Conservation (phyloP, 2,329 filamentous ascomycete genomes). For the Fusarium kyushuense region DNA sequence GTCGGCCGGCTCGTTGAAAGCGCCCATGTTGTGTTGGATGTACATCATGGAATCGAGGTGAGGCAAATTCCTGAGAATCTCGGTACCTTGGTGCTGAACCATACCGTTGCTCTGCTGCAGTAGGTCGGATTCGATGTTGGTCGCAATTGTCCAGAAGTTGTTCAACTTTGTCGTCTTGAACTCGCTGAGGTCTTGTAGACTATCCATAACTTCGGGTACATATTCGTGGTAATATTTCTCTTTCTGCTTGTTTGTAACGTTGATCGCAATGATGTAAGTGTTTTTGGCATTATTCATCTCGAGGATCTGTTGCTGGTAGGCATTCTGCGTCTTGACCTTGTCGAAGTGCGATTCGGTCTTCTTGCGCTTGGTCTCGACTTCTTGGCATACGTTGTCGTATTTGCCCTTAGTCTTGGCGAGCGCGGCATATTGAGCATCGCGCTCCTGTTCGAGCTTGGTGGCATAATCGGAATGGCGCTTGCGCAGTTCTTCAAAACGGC, state of each 20-base stretch:
- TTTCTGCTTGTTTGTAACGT: conserved; percentile 97
- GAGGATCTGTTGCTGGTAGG: conserved; percentile 89
- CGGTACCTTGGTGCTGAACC: conserved; percentile 77
- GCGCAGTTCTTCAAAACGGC: conserved; percentile 88
- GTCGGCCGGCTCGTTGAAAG: conserved; percentile 86
- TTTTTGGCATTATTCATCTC: conserved; percentile 99
- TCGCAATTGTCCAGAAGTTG: conserved; percentile 83
- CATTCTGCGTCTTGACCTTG: conserved; percentile 89
- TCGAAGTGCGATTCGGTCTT: conserved; percentile 96
- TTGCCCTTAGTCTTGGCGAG: conserved; percentile 91
- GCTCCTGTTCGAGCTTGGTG: conserved; percentile 87
- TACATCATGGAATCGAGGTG: conserved; percentile 98
- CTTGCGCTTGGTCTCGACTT: conserved; percentile 93
- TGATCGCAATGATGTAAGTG: conserved; percentile 95
- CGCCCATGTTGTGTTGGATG: conserved; percentile 86
- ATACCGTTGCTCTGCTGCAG: conserved; percentile 79
- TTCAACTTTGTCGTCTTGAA: conserved; percentile 88
- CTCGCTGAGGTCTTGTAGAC: conserved; percentile 92
- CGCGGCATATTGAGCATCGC: conserved; percentile 85
- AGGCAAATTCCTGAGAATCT: conserved; percentile 90
- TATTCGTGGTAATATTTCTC: conserved; percentile 98
- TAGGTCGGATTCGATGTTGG: conserved; percentile 82
- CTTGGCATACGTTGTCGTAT: conserved; percentile 93
- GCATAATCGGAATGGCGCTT: conserved; percentile 93
- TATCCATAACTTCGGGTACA: conserved; percentile 91